Evolutionary conservation across 345 rosid genomes (phyloP), one percentile per base, ranked within the genome.

Genomic region (Reutealis trisperma): DNA sequence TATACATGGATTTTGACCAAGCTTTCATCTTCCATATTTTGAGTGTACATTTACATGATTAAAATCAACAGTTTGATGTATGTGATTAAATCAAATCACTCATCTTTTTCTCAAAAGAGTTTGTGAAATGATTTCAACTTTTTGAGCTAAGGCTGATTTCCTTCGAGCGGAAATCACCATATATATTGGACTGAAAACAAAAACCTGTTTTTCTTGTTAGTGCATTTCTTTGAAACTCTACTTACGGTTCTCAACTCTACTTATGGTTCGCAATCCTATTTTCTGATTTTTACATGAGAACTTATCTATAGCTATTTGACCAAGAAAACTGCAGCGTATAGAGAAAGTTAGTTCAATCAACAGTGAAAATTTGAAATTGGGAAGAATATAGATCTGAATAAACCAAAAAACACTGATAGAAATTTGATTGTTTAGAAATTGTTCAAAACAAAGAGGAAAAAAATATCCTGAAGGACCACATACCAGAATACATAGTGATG

Each of bases 1-100:
- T 92, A 93, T 86, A 91, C 97, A 67, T 93, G 98, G 99, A 83
- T 93, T 75, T 84, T 93, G 81, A 96, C 92, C 80, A 92, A 89
- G 90, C 78, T 92, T 78, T 83, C 93, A 87, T 79, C 97, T 52
- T 84, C 74, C 69, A 77, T 90, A 27, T 83, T 85, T 80, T 90
- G 93, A 95, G 76, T 45, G 34, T 71, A 67, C 22, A 54, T 75
- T 75, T 70, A 61, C 57, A 72, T 75, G 64, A 78, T 80, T 51
- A 27, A 60, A 77, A 37, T 24, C 47, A 71, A 71, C 71, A 72
- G 25, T 61, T 75, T 77, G 81, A 71, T 79, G 77, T 74, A 30
- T 71, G 77, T 69, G 80, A 78, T 81, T 67, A 44, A 47, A 70
- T 81, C 62, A 61, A 81, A 79, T 70, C 76, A 81, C 68, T 63